phyloP scores from a whole-genome alignment of 1,284 basidiomycete species.

The Xerocomus minutiporus region DNA sequence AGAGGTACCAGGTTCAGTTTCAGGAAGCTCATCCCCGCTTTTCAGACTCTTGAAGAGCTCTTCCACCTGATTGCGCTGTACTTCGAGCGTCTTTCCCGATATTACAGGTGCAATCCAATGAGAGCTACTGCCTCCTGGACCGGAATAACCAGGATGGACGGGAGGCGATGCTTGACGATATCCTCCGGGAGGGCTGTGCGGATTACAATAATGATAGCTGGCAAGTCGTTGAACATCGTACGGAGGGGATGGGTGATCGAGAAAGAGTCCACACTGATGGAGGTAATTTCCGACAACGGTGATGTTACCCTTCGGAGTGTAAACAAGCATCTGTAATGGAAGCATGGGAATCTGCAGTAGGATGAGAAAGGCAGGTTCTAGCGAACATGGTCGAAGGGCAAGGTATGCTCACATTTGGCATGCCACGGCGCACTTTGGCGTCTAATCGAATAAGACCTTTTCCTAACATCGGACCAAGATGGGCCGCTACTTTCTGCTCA shows the following conservation, averaged over 20 bases:
- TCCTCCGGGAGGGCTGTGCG: constrained; percentile 78
- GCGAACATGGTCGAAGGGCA: constrained; percentile 7
- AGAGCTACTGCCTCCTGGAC: constrained; percentile 38
- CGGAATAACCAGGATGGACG: constrained; percentile 40
- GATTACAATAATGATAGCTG: constrained; percentile 78
- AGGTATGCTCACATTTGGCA: constrained; percentile 49
- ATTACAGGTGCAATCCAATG: constrained; percentile 61
- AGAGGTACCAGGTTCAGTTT: constrained; percentile 76
- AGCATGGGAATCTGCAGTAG: constrained; percentile 66
- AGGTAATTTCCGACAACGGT: constrained; percentile 75
- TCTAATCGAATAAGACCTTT: constrained; percentile 83
- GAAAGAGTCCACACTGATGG: constrained; percentile 59
- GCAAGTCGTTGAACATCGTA: constrained; percentile 56
- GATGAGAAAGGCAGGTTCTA: constrained; percentile 20
- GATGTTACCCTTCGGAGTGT: constrained; percentile 90
- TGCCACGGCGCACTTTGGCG: constrained; percentile 66
- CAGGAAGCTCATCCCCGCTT: constrained; percentile 80
- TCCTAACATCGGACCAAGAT: constrained; percentile 74
- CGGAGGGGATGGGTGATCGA: constrained; percentile 74
- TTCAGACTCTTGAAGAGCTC: constrained; percentile 88
- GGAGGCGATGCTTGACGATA: constrained; percentile 43
- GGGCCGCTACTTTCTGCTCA: constrained; percentile 74
- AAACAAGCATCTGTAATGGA: constrained; percentile 82
- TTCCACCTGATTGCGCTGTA: constrained; percentile 91
- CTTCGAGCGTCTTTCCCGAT: constrained; percentile 79